phyloP scores from a whole-genome alignment of 257 asterid species.

The Salvia splendens region DNA sequence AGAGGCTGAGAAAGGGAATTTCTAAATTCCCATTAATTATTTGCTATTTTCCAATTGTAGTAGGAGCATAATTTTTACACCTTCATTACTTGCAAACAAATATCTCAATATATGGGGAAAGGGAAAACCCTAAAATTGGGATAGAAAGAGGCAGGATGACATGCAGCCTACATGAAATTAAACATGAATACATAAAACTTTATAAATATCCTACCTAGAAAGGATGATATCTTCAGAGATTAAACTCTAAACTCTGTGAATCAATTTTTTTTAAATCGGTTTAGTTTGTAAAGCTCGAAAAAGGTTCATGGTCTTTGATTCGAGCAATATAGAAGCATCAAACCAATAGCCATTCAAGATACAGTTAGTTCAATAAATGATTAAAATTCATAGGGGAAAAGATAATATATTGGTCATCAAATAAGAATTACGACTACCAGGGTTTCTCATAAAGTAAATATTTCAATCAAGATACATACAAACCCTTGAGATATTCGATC shows the following conservation, averaged over 20 bases:
- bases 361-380: background rate
- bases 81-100: no score
- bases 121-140: conserved; percentile 38
- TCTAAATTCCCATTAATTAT: background rate
- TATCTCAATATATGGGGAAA: background rate
- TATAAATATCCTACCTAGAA: background rate
- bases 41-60: conserved; percentile 4
- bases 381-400: conserved; percentile 8
- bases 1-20: background rate
- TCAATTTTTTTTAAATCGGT: background rate
- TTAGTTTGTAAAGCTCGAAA: background rate
- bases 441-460: background rate
- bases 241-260: background rate
- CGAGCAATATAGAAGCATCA: background rate
- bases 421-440: background rate
- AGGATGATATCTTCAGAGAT: conserved; percentile 10
- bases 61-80: no score
- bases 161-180: conserved; percentile 26
- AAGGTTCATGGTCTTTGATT: background rate
- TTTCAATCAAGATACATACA: conserved; percentile 22
- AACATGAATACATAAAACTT: background rate
- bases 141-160: conserved; percentile 16
- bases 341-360: conserved; percentile 4
- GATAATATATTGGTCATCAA: background rate
- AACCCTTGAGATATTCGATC: conserved; percentile 27